phyloP scores from a whole-genome alignment of 73 alveolate species.

The Paramecium sexaurelia region DNA sequence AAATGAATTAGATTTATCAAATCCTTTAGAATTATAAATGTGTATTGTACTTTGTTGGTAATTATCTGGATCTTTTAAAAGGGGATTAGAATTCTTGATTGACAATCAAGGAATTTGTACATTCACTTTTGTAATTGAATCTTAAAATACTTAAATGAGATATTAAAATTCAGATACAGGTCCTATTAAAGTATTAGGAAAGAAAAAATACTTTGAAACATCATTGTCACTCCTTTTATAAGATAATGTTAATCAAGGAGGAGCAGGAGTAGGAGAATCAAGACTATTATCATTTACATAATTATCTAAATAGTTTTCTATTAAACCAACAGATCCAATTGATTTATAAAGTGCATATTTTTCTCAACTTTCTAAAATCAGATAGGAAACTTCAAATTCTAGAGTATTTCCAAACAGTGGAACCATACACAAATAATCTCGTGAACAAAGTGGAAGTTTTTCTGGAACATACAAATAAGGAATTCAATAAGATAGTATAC shows the following conservation, averaged over 20 bases:
- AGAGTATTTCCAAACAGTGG: not conserved
- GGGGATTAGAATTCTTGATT: not conserved
- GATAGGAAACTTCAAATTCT: not conserved
- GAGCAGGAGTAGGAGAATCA: not conserved
- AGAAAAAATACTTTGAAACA: conserved; percentile 2
- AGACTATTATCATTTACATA: conserved; percentile 1
- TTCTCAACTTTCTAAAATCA: not conserved
- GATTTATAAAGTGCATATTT: conserved; percentile 10
- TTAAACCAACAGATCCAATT: conserved; percentile 5
- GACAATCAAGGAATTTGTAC: not conserved
- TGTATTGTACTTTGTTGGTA: not conserved
- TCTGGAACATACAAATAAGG: not conserved
- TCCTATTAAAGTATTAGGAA: not conserved
- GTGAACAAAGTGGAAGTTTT: conserved; percentile 29
- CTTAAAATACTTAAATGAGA: not conserved
- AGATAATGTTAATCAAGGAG: not conserved
- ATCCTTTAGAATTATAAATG: not conserved
- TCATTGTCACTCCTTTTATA: not conserved
- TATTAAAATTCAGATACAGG: not conserved
- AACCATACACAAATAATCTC: not conserved
- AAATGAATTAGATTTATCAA: not conserved
- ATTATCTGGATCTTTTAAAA: conserved; percentile 14
- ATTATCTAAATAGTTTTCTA: not conserved
- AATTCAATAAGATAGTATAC: not conserved
- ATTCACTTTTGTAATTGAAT: not conserved